These are phyloP conservation scores for Wickerhamomyces strasburgensis DNA, from an alignment of 805 yeast species.

Conservation along the genomic window DNA sequence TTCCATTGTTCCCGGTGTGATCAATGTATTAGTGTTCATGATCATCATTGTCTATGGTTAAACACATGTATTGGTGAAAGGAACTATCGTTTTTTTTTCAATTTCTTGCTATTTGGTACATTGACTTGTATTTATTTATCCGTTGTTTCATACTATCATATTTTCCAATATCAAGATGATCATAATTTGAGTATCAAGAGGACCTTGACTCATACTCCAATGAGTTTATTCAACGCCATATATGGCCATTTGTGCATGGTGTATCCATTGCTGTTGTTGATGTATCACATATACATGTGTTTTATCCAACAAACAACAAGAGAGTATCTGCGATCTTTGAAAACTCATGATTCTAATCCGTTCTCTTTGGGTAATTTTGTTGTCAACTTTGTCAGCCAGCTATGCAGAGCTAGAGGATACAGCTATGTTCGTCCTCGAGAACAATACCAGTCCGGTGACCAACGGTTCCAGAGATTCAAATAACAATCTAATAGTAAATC, in stretches of 20 bases:
- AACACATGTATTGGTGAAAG: constrained; percentile 74
- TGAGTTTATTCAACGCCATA: constrained; percentile 48
- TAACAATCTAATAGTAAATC: no score
- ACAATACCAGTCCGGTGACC: constrained; percentile 31
- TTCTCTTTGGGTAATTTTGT: constrained; percentile 30
- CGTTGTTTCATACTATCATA: constrained; percentile 29
- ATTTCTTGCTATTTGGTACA: constrained; percentile 39
- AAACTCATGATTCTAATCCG: constrained; percentile 33
- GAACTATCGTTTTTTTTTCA: constrained; percentile 59
- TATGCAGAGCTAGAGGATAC: constrained; percentile 36
- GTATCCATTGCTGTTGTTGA: constrained; percentile 52
- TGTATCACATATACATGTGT: constrained; percentile 51
- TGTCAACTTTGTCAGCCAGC: constrained; percentile 30
- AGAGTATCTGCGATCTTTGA: constrained; percentile 54
- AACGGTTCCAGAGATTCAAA: constrained; percentile 30
- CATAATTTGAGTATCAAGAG: constrained; percentile 16
- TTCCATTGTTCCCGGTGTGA: constrained; percentile 72
- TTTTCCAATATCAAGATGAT: constrained; percentile 18
- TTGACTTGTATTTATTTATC: constrained; percentile 27
- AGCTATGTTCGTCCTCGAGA: constrained; percentile 30
- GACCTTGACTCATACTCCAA: constrained; percentile 28
- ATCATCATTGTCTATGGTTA: constrained; percentile 49
- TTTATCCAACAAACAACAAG: constrained; percentile 63
- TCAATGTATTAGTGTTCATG: constrained; percentile 42
- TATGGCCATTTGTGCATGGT: constrained; percentile 39